Base-by-base conservation (phyloP, 345 rosid species). In the Ceriops zippeliana region DNA sequence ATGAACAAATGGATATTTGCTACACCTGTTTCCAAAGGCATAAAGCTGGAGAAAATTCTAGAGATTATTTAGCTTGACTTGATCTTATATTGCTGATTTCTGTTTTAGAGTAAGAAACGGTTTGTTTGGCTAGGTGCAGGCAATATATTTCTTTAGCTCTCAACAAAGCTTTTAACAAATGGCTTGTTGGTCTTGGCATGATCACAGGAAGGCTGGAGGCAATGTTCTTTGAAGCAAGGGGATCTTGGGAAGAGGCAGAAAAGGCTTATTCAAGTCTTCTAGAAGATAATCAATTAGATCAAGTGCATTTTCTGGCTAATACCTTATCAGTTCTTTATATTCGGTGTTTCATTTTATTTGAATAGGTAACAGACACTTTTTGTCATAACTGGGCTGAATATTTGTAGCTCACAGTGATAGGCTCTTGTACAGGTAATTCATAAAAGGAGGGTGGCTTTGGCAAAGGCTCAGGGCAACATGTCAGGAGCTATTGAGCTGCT, bases 281-380 rank as follows among this genome's bases (percentile, higher is more conserved):
- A 63, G 97, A 90, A 86, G 98, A 96, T 32, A 96, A 82, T 78
- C 87, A 90, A 46, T 79, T 92, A 66, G 97, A 92, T 84, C 99
- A 87, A 72, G 98, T 90, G 83, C 79, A 72, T 26, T 65, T 53
- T 46, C 13, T 28, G 26, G 28, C 52, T 35, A 17, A 58, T 75
- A 65, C 58, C 28, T 51, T 76, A 54, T 13, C 10, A 21, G 58
- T 57, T 26, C 28, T 54, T 54, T 10, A 53, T 17, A 9, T 6
- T 21, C 3, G 21, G 27, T 21, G 58, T 53, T 53, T 53, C 27
- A 65, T 56, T 60, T 58, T 52, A 47, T 34, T 35, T 56, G 22
- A 65, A 30, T 21, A 7, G 63, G 69, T 52, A 54, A 19, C 52
- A 21, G 3, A 6, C 68, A 16, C 19, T 26, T 26, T 10, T 8